Conservation (phyloP, 73 alveolate species). For the Tetrahymena malaccensis region DNA sequence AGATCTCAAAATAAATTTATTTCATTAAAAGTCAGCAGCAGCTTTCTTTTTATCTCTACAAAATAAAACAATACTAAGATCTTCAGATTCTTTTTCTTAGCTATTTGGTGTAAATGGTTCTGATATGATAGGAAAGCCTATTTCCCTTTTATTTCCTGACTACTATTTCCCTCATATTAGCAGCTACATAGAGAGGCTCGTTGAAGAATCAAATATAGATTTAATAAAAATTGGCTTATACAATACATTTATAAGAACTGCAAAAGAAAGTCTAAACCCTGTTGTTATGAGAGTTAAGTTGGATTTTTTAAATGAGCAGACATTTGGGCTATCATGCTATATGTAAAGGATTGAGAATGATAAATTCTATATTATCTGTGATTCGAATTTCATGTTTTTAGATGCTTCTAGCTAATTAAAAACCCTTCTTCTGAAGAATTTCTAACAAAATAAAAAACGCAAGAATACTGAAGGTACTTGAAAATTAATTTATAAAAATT, state of each 20-base stretch:
- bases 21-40: neutral
- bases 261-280: neutral
- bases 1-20: neutral
- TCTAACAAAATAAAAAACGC: neutral
- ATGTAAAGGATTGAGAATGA: neutral
- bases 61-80: neutral
- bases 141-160: neutral
- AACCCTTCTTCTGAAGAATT: neutral
- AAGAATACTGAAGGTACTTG: neutral
- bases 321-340: neutral
- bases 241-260: neutral
- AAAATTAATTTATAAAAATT: too few relatives aligned
- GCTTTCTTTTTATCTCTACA: neutral
- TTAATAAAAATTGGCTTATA: neutral
- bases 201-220: neutral
- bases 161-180: neutral
- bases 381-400: neutral
- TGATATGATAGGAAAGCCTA: neutral
- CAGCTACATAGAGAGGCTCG: neutral
- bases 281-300: neutral
- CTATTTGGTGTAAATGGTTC: neutral
- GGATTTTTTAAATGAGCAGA: neutral
- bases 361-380: neutral
- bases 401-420: neutral
- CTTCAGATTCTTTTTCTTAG: neutral